phyloP scores from a whole-genome alignment of 73 alveolate species.

The Stentor coeruleus region DNA sequence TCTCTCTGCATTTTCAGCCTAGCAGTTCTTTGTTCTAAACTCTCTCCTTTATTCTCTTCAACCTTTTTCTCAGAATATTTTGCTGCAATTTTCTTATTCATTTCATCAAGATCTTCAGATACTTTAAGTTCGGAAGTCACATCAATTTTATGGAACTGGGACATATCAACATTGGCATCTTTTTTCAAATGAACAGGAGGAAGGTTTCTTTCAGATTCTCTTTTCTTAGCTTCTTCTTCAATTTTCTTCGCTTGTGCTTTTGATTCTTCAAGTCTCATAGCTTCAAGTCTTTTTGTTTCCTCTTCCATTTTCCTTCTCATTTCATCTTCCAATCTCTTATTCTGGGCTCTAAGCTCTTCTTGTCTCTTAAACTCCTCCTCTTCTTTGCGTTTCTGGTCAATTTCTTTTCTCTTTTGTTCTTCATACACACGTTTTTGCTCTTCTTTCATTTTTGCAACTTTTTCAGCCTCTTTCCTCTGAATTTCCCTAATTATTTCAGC shows the following conservation, averaged over 20 bases:
- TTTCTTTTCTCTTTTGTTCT: background rate
- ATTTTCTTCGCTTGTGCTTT: no score
- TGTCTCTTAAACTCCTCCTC: background rate
- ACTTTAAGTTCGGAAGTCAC: background rate
- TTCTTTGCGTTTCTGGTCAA: background rate
- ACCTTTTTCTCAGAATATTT: background rate
- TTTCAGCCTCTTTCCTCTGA: background rate
- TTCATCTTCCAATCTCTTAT: constrained; percentile 6
- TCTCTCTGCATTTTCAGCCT: constrained; percentile 26
- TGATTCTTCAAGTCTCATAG: no score
- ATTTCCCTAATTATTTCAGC: background rate
- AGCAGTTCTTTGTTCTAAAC: background rate
- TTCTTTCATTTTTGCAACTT: constrained; percentile 3
- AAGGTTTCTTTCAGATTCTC: background rate
- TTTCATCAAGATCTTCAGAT: constrained; percentile 14
- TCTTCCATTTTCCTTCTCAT: background rate
- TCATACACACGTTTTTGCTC: background rate
- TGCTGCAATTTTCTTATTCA: background rate
- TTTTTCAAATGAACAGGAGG: constrained; percentile 19
- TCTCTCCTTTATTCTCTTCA: constrained; percentile 4
- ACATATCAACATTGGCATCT: background rate
- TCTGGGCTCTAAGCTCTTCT: background rate
- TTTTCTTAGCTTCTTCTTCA: no score
- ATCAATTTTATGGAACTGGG: constrained; percentile 4
- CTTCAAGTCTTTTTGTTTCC: background rate